phyloP scores from a whole-genome alignment of 768 basidiomycete species.

The Macrolepiota fuliginosa region DNA sequence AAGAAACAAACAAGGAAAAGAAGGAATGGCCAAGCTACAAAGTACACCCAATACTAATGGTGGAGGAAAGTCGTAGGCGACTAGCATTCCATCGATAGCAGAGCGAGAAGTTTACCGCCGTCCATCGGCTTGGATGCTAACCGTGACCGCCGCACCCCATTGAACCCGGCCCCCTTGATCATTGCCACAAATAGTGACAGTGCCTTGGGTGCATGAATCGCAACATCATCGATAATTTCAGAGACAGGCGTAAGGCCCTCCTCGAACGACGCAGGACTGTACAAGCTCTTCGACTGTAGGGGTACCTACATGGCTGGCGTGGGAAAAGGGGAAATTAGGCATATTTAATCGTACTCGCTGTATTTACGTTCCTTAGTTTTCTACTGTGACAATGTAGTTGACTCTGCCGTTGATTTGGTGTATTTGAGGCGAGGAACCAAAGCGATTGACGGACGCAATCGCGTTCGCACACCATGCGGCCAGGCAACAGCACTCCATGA shows the following conservation, averaged over 20 bases:
- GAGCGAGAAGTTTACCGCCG: conserved; percentile 54
- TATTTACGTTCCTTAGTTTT: too few species aligned
- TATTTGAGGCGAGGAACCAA: too few species aligned
- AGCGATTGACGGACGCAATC: too few species aligned
- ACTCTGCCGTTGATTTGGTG: too few species aligned
- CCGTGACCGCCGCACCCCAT: conserved; percentile 53
- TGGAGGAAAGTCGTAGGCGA: background rate
- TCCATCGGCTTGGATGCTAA: conserved; percentile 63
- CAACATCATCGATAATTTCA: conserved; percentile 84
- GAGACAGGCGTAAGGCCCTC: conserved; percentile 68
- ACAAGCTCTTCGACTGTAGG: conserved; percentile 62
- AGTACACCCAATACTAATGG: conserved; percentile 6
- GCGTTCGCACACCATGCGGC: too few species aligned
- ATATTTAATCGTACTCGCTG: too few species aligned
- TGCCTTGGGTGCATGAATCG: conserved; percentile 88
- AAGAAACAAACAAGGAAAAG: conserved; percentile 15
- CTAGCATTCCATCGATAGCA: conserved; percentile 47
- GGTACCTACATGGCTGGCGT: too few species aligned
- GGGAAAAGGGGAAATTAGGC: too few species aligned
- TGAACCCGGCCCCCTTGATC: conserved; percentile 66
- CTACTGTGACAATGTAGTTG: too few species aligned
- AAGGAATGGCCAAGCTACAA: conserved; percentile 14
- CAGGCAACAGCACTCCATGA: too few species aligned
- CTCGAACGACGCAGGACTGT: conserved; percentile 62
- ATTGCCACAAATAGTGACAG: conserved; percentile 73